phyloP scores from a whole-genome alignment of 768 basidiomycete species.

The Auricularia sp. region DNA sequence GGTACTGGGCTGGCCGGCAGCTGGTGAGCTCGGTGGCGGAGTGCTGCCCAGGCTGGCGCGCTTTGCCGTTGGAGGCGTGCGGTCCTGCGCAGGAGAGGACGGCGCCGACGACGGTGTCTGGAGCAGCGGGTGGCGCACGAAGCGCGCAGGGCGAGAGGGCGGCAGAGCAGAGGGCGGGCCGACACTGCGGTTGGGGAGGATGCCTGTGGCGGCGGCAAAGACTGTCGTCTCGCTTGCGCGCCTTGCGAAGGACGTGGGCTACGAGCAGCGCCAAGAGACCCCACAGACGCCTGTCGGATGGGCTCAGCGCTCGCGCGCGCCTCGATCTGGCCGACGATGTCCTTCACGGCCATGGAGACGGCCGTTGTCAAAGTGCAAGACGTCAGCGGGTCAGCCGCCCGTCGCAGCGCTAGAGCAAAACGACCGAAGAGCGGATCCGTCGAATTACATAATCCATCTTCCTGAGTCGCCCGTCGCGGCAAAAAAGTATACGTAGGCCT shows the following conservation, averaged over 20 bases:
- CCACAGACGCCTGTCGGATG: neutral
- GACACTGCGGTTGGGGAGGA: neutral
- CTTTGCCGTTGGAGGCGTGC: neutral
- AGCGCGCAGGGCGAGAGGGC: conserved; percentile 7
- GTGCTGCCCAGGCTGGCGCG: neutral
- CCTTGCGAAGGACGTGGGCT: neutral
- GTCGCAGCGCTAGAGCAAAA: neutral
- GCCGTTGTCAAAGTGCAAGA: neutral
- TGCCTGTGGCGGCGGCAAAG: neutral
- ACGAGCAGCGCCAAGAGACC: conserved; percentile 1
- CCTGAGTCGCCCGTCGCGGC: too few species aligned
- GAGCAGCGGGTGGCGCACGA: conserved; percentile 8
- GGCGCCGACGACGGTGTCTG: neutral
- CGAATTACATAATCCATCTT: too few species aligned
- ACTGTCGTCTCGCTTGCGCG: neutral
- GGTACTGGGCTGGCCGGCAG: too few species aligned
- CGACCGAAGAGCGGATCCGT: neutral
- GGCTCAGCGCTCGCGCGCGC: conserved; percentile 3
- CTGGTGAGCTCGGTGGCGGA: neutral
- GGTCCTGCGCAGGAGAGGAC: neutral
- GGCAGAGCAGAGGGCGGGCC: neutral
- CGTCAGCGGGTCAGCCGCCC: neutral
- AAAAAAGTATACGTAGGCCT: too few species aligned
- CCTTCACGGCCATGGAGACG: conserved; percentile 20
- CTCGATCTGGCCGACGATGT: conserved; percentile 20